Conservation (phyloP, 352 stramenopile species). For the Thraustochytrium striatum region DNA sequence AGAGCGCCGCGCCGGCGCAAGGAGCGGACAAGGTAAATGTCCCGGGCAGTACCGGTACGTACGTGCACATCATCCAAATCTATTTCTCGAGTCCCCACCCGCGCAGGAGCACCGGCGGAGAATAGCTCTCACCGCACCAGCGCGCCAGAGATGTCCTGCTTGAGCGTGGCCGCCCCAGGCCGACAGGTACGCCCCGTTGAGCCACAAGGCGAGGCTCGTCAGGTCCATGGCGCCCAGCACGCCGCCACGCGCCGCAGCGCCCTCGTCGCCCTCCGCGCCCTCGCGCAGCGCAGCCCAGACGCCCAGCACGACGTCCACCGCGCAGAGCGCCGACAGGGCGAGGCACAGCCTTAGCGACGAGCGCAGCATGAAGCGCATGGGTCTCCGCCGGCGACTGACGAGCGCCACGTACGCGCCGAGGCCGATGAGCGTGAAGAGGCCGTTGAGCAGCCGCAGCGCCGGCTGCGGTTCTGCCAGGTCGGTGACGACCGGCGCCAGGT, state of each 20-base stretch:
- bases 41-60: background rate
- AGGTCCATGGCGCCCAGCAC: background rate
- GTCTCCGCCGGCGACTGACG: background rate
- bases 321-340: background rate
- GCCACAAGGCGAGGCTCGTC: background rate
- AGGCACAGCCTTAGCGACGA: background rate
- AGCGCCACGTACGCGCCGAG: background rate
- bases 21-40: background rate
- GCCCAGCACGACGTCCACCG: background rate
- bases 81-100: background rate
- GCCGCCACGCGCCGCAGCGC: background rate
- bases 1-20: too few relatives aligned
- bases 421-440: background rate
- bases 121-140: background rate
- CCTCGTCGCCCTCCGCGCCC: background rate
- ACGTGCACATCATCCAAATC: background rate
- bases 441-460: background rate
- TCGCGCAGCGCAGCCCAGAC: background rate
- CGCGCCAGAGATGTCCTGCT: slow-evolving; percentile 3
- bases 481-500: background rate
- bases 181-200: slow-evolving; percentile 32
- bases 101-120: background rate
- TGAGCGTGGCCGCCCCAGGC: background rate
- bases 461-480: background rate
- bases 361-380: background rate